Evolutionary conservation across 2,329 filamentous ascomycete species (phyloP).

Genomic region (Ceratocystis colombiana): DNA sequence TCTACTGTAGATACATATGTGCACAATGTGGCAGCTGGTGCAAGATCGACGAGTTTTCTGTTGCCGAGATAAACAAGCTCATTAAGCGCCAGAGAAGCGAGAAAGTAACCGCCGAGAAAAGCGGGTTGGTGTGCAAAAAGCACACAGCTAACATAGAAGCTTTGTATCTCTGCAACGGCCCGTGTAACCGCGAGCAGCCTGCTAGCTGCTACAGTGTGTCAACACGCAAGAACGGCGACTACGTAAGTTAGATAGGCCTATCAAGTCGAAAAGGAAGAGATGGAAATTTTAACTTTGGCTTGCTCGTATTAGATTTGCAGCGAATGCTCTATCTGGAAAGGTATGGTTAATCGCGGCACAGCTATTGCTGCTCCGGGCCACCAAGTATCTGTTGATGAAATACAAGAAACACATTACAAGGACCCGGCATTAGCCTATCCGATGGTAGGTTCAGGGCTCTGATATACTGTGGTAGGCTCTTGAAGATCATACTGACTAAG

Average conservation of each 20-base stretch:
- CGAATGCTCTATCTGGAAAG: conserved; percentile 6
- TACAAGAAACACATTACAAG: background rate
- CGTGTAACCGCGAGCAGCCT: conserved; percentile 30
- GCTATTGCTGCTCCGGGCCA: background rate
- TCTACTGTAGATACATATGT: conserved; percentile 27
- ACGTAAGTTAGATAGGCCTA: conserved; percentile 29
- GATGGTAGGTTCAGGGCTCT: background rate
- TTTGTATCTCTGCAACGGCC: conserved; percentile 32
- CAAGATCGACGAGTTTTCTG: conserved; percentile 31
- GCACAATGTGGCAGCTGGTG: conserved; percentile 35
- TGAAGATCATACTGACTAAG: background rate
- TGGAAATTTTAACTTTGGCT: background rate
- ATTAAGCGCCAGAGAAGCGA: conserved; percentile 24
- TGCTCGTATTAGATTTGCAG: background rate
- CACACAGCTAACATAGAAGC: conserved; percentile 29
- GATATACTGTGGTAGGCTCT: background rate
- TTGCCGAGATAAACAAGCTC: conserved; percentile 31
- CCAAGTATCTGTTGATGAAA: background rate
- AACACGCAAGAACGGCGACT: conserved; percentile 29
- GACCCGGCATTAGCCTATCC: conserved; percentile 5
- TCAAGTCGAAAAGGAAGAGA: no score
- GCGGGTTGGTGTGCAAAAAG: conserved; percentile 34
- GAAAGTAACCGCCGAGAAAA: conserved; percentile 30
- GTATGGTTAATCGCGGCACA: conserved; percentile 3
- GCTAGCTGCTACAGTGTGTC: conserved; percentile 31